A percentile compares a stretch with the other conserved stretches of the same genome.
phyloP scores from a whole-genome alignment of 768 basidiomycete genomes.

The Pholiota microspora region DNA sequence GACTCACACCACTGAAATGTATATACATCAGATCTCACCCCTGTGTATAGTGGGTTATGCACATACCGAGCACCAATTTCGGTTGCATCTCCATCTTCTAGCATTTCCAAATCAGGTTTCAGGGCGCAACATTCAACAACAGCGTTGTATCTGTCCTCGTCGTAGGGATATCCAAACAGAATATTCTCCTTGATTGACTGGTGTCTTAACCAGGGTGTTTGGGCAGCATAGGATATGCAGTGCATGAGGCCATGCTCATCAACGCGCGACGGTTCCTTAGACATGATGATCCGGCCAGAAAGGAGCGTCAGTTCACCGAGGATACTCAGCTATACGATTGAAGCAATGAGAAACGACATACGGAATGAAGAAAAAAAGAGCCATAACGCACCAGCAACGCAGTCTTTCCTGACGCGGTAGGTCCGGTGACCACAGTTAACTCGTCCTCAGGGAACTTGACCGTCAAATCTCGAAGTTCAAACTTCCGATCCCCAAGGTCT shows the following conservation, averaged over 20 bases:
- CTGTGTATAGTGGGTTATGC: neutral
- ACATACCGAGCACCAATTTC: slow-evolving; percentile 72
- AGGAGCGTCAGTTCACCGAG: slow-evolving; percentile 69
- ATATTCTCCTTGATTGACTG: slow-evolving; percentile 82
- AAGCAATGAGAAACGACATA: neutral
- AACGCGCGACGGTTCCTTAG: slow-evolving; percentile 58
- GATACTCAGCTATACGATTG: slow-evolving; percentile 33
- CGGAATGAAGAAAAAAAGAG: neutral
- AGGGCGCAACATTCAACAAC: slow-evolving; percentile 88
- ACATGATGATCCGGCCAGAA: slow-evolving; percentile 52
- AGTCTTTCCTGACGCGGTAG: slow-evolving; percentile 83
- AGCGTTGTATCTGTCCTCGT: slow-evolving; percentile 68
- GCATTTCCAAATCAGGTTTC: slow-evolving; percentile 71
- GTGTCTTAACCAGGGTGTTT: slow-evolving; percentile 69
- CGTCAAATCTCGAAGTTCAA: slow-evolving; percentile 66
- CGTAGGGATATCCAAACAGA: slow-evolving; percentile 70
- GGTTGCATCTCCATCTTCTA: slow-evolving; percentile 85
- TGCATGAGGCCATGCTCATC: slow-evolving; percentile 63
- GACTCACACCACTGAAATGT: slow-evolving; percentile 56
- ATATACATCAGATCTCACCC: neutral
- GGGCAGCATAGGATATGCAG: slow-evolving; percentile 69
- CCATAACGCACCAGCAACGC: slow-evolving; percentile 57
- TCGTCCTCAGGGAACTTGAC: slow-evolving; percentile 71
- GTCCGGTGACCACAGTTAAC: slow-evolving; percentile 71
- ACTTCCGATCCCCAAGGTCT: slow-evolving; percentile 45